phyloP scores from a whole-genome alignment of 306 rosid genomes.

The Cucurbita ficifolia region DNA sequence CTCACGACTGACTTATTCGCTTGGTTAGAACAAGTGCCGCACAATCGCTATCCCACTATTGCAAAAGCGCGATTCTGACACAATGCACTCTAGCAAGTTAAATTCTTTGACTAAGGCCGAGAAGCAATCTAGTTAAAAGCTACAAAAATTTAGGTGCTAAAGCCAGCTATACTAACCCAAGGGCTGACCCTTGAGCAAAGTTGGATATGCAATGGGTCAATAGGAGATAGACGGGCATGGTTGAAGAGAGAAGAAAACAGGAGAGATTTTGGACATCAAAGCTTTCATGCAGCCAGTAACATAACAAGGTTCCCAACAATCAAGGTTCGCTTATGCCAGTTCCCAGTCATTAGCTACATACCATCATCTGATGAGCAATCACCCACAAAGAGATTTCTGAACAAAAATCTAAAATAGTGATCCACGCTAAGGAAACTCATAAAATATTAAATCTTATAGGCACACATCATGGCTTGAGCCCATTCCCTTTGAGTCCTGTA shows the following conservation, averaged over 20 bases:
- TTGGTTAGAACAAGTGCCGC: too few relatives aligned
- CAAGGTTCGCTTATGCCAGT: neutral
- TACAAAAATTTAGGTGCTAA: neutral
- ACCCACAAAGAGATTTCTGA: neutral
- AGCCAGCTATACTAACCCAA: neutral
- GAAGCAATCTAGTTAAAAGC: neutral
- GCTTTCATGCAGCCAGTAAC: neutral
- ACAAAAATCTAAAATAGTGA: neutral
- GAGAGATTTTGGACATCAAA: neutral
- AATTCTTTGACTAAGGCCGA: neutral
- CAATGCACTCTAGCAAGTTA: neutral
- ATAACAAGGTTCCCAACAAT: neutral
- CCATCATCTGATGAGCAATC: neutral
- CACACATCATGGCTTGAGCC: too few relatives aligned
- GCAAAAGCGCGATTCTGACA: too few relatives aligned
- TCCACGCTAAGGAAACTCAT: too few relatives aligned
- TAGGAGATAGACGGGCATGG: neutral
- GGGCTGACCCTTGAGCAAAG: neutral
- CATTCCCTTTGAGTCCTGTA: too few relatives aligned
- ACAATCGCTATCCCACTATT: too few relatives aligned
- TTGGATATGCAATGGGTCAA: neutral
- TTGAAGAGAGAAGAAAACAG: neutral
- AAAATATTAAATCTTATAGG: too few relatives aligned
- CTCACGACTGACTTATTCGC: too few relatives aligned
- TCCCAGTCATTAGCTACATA: neutral